Conservation (phyloP, 2,329 filamentous ascomycete genomes). For the Hypoxylon sp. region DNA sequence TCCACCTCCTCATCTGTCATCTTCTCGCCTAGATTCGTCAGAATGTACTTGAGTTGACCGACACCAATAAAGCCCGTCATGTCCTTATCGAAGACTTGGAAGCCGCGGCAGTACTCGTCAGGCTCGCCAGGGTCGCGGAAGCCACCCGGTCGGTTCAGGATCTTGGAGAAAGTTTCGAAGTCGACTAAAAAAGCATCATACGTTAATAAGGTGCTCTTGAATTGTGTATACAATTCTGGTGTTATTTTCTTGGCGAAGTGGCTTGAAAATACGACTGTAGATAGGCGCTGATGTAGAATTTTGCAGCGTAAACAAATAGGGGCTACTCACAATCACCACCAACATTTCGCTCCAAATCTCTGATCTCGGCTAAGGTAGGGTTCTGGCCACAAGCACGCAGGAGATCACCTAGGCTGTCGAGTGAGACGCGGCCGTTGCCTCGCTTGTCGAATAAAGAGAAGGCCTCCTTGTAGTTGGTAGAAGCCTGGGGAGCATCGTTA, state of each 20-base stretch:
- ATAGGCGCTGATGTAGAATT: neutral
- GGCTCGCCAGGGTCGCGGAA: constrained; percentile 98
- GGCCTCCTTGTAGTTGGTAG: constrained; percentile 99
- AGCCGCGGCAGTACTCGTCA: constrained; percentile 97
- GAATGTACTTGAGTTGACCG: constrained; percentile 95
- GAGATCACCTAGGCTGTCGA: constrained; percentile 89
- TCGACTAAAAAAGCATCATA: constrained; percentile 70
- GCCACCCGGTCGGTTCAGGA: constrained; percentile 95
- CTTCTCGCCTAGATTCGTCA: constrained; percentile 98
- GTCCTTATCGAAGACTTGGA: constrained; percentile 99
- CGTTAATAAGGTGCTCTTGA: constrained; percentile 18
- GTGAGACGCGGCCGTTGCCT: constrained; percentile 88
- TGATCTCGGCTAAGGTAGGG: constrained; percentile 91
- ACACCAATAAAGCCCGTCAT: constrained; percentile 98
- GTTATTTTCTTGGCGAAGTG: neutral
- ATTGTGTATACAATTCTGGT: neutral
- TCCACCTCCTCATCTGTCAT: constrained; percentile 99
- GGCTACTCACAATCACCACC: constrained; percentile 84
- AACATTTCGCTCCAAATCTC: constrained; percentile 88
- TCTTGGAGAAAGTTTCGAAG: constrained; percentile 95
- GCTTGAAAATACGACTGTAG: neutral
- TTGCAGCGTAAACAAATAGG: constrained; percentile 20
- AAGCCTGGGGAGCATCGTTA: constrained; percentile 64
- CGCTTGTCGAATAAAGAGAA: constrained; percentile 99
- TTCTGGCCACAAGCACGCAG: constrained; percentile 98